phyloP scores from a whole-genome alignment of 108 stramenopile species.

The Fistulifera pelliculosa region DNA sequence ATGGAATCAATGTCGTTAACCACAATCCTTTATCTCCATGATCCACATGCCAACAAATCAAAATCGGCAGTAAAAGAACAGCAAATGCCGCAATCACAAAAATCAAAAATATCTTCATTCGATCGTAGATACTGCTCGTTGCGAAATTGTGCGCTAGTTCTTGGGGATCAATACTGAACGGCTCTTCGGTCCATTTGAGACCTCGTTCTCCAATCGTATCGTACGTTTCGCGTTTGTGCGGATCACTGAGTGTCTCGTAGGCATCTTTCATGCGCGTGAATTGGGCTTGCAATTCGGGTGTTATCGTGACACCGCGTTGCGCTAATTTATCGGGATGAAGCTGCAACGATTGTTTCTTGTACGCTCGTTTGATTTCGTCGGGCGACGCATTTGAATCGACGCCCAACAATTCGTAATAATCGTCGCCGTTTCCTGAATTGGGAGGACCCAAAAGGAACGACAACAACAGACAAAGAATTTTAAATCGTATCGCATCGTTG shows the following conservation, averaged over 20 bases:
- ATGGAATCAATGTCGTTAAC: slow-evolving; percentile 57
- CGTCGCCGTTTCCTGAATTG: slow-evolving; percentile 23
- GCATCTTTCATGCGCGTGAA: slow-evolving; percentile 92
- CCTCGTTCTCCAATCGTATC: slow-evolving; percentile 85
- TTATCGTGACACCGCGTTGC: slow-evolving; percentile 75
- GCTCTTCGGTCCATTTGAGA: slow-evolving; percentile 84
- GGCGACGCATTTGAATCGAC: slow-evolving; percentile 50
- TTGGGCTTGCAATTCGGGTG: slow-evolving; percentile 60
- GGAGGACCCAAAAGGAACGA: slow-evolving; percentile 53
- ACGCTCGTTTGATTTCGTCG: slow-evolving; percentile 90
- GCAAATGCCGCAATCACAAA: slow-evolving; percentile 60
- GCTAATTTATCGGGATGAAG: slow-evolving; percentile 98
- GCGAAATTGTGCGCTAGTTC: slow-evolving; percentile 84
- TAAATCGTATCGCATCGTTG: slow-evolving; percentile 70
- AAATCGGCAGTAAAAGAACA: slow-evolving; percentile 53
- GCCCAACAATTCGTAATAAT: slow-evolving; percentile 72
- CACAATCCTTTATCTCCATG: slow-evolving; percentile 54
- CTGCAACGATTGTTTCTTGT: slow-evolving; percentile 82
- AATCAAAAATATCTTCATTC: slow-evolving; percentile 82
- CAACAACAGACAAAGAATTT: slow-evolving; percentile 87
- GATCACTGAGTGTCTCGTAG: slow-evolving; percentile 83
- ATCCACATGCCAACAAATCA: slow-evolving; percentile 78
- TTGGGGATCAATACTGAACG: slow-evolving; percentile 78
- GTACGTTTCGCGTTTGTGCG: slow-evolving; percentile 79
- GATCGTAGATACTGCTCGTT: slow-evolving; percentile 50